Percentiles rank a stretch among this genome's conserved stretches.
These are phyloP conservation scores for Ochromonas danica DNA, from an alignment of 108 stramenopile genomes.

Conservation along the genomic window DNA sequence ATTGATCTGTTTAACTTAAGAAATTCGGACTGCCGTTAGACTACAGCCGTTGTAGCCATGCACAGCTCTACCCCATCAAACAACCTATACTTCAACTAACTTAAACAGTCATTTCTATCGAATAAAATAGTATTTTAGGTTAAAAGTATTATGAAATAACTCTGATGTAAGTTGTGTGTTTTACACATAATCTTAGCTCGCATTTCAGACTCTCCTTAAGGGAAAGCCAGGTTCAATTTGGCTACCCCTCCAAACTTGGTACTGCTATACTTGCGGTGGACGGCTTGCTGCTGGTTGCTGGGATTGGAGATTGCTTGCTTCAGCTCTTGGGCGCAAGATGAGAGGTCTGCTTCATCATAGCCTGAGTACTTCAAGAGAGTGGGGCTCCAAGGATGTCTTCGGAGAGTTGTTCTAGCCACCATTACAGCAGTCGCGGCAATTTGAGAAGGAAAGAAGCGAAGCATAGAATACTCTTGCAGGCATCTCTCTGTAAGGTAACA, in stretches of 20 bases:
- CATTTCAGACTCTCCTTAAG: slow-evolving; percentile 15
- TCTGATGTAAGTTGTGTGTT: slow-evolving; percentile 16
- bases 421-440: slow-evolving; percentile 79
- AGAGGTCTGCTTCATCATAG: slow-evolving; percentile 72
- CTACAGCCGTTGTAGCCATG: slow-evolving; percentile 13
- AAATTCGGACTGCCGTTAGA: slow-evolving; percentile 15
- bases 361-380: slow-evolving; percentile 74
- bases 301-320: slow-evolving; percentile 57
- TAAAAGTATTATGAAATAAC: slow-evolving; percentile 18
- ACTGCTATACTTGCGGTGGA: slow-evolving; percentile 78
- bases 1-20: slow-evolving; percentile 17
- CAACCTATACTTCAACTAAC: slow-evolving; percentile 16
- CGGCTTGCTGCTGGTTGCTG: slow-evolving; percentile 67
- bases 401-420: slow-evolving; percentile 73
- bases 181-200: slow-evolving; percentile 16
- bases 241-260: slow-evolving; percentile 74
- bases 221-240: slow-evolving; percentile 9
- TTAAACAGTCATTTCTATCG: slow-evolving; percentile 17
- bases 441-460: slow-evolving; percentile 76
- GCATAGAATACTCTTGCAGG: slow-evolving; percentile 84
- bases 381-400: slow-evolving; percentile 75
- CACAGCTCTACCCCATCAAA: slow-evolving; percentile 14
- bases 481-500: slow-evolving; percentile 87
- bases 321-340: slow-evolving; percentile 66
- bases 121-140: slow-evolving; percentile 18